These are phyloP conservation scores for Vigna trinervia DNA, from an alignment of 306 rosid genomes.

Conservation along the genomic window DNA sequence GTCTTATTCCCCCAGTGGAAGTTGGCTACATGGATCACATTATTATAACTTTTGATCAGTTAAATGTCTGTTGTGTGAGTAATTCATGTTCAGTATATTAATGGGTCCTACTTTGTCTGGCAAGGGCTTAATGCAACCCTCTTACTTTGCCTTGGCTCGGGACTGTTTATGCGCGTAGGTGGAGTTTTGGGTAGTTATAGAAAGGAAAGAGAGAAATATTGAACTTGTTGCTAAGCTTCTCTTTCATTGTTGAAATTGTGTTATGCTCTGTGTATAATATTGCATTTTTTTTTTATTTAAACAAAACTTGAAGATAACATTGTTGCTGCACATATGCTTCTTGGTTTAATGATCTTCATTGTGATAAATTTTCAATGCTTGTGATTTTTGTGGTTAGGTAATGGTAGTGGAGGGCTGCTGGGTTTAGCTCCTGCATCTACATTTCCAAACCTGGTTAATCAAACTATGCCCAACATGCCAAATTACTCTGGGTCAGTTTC, in stretches of 20 bases:
- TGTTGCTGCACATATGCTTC: neutral
- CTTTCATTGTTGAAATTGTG: conserved; percentile 20
- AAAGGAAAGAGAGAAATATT: neutral
- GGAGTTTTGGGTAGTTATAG: neutral
- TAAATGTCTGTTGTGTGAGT: neutral
- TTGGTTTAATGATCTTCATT: conserved; percentile 17
- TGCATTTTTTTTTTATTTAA: neutral
- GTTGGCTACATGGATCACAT: neutral
- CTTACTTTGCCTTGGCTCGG: neutral
- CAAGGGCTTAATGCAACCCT: neutral
- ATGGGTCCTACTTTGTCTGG: neutral
- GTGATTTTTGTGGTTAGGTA: conserved; percentile 61
- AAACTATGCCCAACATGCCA: conserved; percentile 99
- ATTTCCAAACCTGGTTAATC: conserved; percentile 86
- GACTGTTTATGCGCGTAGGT: neutral
- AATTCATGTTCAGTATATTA: neutral
- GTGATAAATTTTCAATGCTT: neutral
- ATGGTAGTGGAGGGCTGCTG: conserved; percentile 75
- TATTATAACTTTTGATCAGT: neutral
- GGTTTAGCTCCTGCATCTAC: conserved; percentile 84
- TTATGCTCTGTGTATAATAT: neutral
- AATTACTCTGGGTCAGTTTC: conserved; percentile 97
- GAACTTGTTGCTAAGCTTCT: conserved; percentile 12
- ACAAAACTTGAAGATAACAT: conserved; percentile 1
- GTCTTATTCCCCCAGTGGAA: neutral